Conservation (phyloP, 176 grass and related monocot genomes). For the Triticum urartu region DNA sequence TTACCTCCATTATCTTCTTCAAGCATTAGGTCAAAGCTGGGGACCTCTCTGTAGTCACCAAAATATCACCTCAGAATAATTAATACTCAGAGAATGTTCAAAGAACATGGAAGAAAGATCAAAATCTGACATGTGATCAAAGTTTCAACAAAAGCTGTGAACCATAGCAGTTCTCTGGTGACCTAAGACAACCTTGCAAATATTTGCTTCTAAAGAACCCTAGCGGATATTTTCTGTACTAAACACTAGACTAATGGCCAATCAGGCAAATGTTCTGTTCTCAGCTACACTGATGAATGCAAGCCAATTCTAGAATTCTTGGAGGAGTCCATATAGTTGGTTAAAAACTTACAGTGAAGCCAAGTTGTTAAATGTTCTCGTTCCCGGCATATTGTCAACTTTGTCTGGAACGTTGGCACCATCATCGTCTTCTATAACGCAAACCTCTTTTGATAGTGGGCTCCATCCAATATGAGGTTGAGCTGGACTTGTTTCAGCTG, state of each 20-base stretch:
- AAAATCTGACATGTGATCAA: background rate
- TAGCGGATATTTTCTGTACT: background rate
- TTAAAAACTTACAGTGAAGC: slow-evolving; percentile 48
- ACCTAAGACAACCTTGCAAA: slow-evolving; percentile 3
- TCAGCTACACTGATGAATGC: background rate
- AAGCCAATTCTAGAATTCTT: slow-evolving; percentile 6
- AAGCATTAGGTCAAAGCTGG: slow-evolving; percentile 74
- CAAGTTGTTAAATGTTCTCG: slow-evolving; percentile 49
- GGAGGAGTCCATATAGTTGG: background rate
- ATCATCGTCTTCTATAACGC: slow-evolving; percentile 59
- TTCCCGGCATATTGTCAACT: slow-evolving; percentile 25
- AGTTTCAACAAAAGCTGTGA: slow-evolving; percentile 31
- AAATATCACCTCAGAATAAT: slow-evolving; percentile 28
- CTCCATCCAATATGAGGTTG: slow-evolving; percentile 30
- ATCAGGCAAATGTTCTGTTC: background rate
- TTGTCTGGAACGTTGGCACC: slow-evolving; percentile 31
- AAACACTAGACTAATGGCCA: slow-evolving; percentile 2
- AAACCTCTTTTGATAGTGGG: slow-evolving; percentile 75
- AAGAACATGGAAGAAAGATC: slow-evolving; percentile 30
- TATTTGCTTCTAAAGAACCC: slow-evolving; percentile 14
- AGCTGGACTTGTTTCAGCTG: slow-evolving; percentile 32
- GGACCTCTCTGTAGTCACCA: slow-evolving; percentile 42
- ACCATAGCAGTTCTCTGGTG: slow-evolving; percentile 19
- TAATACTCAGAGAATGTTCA: slow-evolving; percentile 20
- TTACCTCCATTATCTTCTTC: slow-evolving; percentile 72